These are phyloP conservation scores for Citrus hindsii DNA, from an alignment of 345 rosid species.

Conservation along the genomic window DNA sequence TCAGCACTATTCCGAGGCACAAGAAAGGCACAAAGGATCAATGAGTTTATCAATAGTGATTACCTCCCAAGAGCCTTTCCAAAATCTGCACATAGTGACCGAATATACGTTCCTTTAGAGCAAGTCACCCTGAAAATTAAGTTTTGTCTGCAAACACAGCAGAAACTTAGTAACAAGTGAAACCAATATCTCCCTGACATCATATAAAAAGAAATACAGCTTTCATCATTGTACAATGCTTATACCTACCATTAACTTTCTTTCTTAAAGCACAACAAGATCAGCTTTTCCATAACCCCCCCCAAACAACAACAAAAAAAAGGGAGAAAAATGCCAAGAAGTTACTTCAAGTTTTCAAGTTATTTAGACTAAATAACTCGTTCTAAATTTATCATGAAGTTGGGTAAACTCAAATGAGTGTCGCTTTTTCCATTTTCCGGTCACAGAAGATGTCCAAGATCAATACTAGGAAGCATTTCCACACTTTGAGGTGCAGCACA, in stretches of 20 bases:
- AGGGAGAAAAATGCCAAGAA: too few species aligned
- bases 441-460: background rate
- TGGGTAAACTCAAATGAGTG: background rate
- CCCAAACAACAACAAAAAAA: too few species aligned
- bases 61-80: slow-evolving; percentile 94
- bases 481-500: background rate
- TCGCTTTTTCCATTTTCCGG: background rate
- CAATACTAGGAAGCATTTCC: background rate
- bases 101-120: slow-evolving; percentile 93
- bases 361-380: background rate
- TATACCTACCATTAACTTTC: background rate
- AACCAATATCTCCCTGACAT: background rate
- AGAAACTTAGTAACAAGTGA: background rate
- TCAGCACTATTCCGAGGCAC: too few species aligned
- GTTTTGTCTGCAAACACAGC: slow-evolving; percentile 65
- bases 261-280: background rate
- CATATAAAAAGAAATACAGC: background rate
- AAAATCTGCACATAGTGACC: slow-evolving; percentile 90
- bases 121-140: slow-evolving; percentile 78
- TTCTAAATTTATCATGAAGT: background rate
- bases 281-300: background rate
- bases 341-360: too few species aligned
- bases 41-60: background rate
- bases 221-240: background rate
- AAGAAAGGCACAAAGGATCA: too few species aligned